Evolutionary conservation across 2,329 filamentous ascomycete species (phyloP).

Genomic region (Penicillium fuscoglaucum): DNA sequence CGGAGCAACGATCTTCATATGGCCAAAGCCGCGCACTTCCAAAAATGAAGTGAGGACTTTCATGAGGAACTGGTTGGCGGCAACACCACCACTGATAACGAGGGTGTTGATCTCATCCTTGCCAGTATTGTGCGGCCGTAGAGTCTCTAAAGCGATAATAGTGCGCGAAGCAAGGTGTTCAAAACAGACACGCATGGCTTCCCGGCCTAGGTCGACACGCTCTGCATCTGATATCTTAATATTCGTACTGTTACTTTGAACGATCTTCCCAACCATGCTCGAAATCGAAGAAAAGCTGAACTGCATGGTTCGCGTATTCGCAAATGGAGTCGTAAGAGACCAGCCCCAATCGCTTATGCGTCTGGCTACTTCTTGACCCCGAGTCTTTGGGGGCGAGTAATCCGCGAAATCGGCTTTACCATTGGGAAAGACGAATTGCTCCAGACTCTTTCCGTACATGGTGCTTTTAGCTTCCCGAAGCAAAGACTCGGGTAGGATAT

Average conservation of each 20-base stretch:
- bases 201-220: slow-evolving; percentile 67
- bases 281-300: slow-evolving; percentile 76
- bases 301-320: slow-evolving; percentile 57
- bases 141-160: slow-evolving; percentile 63
- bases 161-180: slow-evolving; percentile 80
- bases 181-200: slow-evolving; percentile 77
- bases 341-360: slow-evolving; percentile 60
- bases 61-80: slow-evolving; percentile 76
- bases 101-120: slow-evolving; percentile 56
- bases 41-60: slow-evolving; percentile 64
- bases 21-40: slow-evolving; percentile 63
- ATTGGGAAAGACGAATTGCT: slow-evolving; percentile 72
- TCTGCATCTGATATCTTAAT: slow-evolving; percentile 55
- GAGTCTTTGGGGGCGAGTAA: slow-evolving; percentile 61
- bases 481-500: slow-evolving; percentile 65
- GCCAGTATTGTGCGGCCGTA: slow-evolving; percentile 21
- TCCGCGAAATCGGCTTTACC: slow-evolving; percentile 37
- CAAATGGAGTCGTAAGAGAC: slow-evolving; percentile 68
- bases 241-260: slow-evolving; percentile 36
- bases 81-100: slow-evolving; percentile 87
- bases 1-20: slow-evolving; percentile 69
- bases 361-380: slow-evolving; percentile 59
- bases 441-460: slow-evolving; percentile 79
- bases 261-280: slow-evolving; percentile 62
- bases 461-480: slow-evolving; percentile 60